Evolutionary conservation across 345 rosid genomes (phyloP), one percentile per base, ranked within the genome.

Genomic region (Salix viminalis): DNA sequence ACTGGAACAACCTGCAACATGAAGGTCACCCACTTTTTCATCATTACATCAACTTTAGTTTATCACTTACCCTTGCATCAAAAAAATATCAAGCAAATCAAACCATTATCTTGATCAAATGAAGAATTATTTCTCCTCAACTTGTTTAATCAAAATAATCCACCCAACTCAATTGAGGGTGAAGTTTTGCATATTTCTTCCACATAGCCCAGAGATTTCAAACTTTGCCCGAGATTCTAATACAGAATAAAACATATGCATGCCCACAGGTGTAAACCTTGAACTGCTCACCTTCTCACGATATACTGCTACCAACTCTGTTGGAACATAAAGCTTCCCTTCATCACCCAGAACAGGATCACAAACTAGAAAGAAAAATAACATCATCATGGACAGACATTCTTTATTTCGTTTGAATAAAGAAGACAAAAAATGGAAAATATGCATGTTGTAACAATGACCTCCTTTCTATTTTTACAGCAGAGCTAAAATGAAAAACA

Each of bases 301-400:
- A 71, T 96, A 96, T 61, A 96, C 97, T 39, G 89, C 83, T 70
- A 92, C 89, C 80, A 93, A 80, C 80, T 93, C 99, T 73, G 83
- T 82, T 19, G 97, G 98, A 36, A 96, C 94, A 89, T 96, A 96
- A 69, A 96, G 95, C 91, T 92, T 96, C 79, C 99, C 99, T 82
- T 91, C 98, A 83, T 96, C 99, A 69, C 99, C 99, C 94, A 96
- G 79, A 75, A 96, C 99, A 24, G 99, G 99, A 88, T 96, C 99
- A 85, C 99, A 96, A 83, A 96, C 99, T 96, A 83, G 65, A 81
- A 67, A 80, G 76, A 71, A 75, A 72, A 71, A 34, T 16, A 37
- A 77, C 70, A 21, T 50, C 37, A 69, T 74, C 78, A 72, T 86
- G 14, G 77, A 85, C 19, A 71, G 21, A 79, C 64, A 14, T 2